Percentiles rank a stretch among this genome's conserved stretches.
phyloP scores from a whole-genome alignment of 345 rosid genomes.

The Leavenworthia alabamica region DNA sequence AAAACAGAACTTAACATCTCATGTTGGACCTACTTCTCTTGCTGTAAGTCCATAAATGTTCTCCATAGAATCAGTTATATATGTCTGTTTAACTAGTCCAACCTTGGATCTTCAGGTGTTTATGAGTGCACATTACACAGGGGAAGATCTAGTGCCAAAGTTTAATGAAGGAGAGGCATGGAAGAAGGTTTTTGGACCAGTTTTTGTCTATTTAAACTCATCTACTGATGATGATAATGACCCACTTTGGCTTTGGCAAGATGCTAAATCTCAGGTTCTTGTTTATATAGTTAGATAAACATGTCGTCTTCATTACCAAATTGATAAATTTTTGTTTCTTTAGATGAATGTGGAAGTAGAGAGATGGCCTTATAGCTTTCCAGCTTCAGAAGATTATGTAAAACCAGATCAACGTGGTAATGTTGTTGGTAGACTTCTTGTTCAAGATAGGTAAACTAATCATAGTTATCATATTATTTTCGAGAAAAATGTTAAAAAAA shows the following conservation, averaged over 20 bases:
- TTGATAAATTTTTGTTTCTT: neutral
- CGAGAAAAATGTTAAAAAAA: too few species aligned
- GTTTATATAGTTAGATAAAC: neutral
- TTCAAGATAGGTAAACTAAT: constrained; percentile 53
- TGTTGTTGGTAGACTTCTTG: constrained; percentile 56
- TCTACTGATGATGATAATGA: constrained; percentile 42
- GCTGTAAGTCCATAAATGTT: constrained; percentile 39
- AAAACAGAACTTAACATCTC: constrained; percentile 86
- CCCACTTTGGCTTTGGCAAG: constrained; percentile 78
- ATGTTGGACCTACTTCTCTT: constrained; percentile 74
- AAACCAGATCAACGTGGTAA: constrained; percentile 64
- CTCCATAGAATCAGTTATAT: neutral
- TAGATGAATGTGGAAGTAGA: constrained; percentile 64
- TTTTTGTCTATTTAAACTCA: constrained; percentile 74
- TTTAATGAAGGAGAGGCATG: constrained; percentile 56
- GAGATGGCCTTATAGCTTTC: constrained; percentile 88
- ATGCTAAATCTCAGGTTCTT: constrained; percentile 73
- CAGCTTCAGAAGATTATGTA: constrained; percentile 78
- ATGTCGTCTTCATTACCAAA: neutral
- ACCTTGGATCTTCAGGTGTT: constrained; percentile 45
- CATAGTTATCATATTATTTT: neutral
- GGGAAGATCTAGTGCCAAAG: constrained; percentile 67
- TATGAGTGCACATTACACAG: constrained; percentile 74
- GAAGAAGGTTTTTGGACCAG: constrained; percentile 95
- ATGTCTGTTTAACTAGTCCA: neutral